Conservation (phyloP, 2,329 filamentous ascomycete genomes). For the Aspergillus sergii region DNA sequence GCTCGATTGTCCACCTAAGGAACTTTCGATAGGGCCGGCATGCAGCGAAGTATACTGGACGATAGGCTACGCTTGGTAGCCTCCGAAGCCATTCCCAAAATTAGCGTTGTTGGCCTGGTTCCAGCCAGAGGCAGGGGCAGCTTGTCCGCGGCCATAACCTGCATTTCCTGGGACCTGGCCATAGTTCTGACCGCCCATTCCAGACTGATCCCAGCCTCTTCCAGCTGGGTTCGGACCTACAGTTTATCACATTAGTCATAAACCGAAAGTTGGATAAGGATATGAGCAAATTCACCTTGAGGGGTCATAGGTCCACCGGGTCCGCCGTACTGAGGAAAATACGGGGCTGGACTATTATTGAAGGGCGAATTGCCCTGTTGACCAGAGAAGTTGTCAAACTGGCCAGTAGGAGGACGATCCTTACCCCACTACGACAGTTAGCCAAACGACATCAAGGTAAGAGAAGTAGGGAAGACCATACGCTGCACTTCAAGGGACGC, state of each 20-base stretch:
- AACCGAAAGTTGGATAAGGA: background rate
- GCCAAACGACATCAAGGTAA: slow-evolving; percentile 34
- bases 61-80: slow-evolving; percentile 58
- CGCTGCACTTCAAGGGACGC: slow-evolving; percentile 95
- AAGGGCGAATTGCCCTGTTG: slow-evolving; percentile 72
- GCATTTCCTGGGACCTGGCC: slow-evolving; percentile 70
- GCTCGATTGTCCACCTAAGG: slow-evolving; percentile 11
- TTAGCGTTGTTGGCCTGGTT: slow-evolving; percentile 53
- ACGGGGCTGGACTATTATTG: slow-evolving; percentile 74
- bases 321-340: slow-evolving; percentile 94
- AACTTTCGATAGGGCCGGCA: slow-evolving; percentile 18
- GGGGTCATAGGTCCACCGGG: slow-evolving; percentile 63
- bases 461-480: slow-evolving; percentile 58
- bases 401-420: slow-evolving; percentile 85
- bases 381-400: slow-evolving; percentile 81
- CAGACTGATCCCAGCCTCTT: slow-evolving; percentile 56
- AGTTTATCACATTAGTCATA: slow-evolving; percentile 16
- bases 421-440: slow-evolving; percentile 81
- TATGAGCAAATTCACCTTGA: slow-evolving; percentile 46
- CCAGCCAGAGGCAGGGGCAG: slow-evolving; percentile 56
- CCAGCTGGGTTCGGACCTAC: slow-evolving; percentile 60
- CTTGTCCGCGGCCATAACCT: slow-evolving; percentile 77
- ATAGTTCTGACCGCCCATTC: slow-evolving; percentile 55
- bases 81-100: slow-evolving; percentile 60
- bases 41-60: slow-evolving; percentile 9